A percentile compares a stretch with the other conserved stretches of the same genome.
Evolutionary conservation across 805 yeast genomes (phyloP).

Genomic region (Saturnispora sanitii): DNA sequence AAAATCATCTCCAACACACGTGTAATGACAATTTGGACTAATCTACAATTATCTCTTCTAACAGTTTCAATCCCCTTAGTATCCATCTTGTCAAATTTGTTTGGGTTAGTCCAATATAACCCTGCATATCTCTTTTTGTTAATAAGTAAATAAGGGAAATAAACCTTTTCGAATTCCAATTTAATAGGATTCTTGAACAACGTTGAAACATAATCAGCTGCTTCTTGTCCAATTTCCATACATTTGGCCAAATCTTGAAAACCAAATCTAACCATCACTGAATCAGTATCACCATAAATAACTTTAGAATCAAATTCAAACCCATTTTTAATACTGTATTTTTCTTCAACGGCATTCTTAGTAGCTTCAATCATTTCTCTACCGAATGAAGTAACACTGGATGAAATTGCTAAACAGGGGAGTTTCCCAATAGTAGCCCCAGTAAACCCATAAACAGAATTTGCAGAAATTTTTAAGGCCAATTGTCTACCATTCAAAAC

Average conservation of each 20-base stretch:
- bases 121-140: constrained; percentile 98
- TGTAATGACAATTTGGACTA: constrained; percentile 91
- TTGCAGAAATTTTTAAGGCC: constrained; percentile 93
- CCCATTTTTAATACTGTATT: constrained; percentile 75
- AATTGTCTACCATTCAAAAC: constrained; percentile 95
- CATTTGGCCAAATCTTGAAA: constrained; percentile 66
- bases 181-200: constrained; percentile 80
- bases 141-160: constrained; percentile 86
- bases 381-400: constrained; percentile 92
- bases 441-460: constrained; percentile 97
- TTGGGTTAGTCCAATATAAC: constrained; percentile 85
- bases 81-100: constrained; percentile 93
- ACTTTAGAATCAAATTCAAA: constrained; percentile 78
- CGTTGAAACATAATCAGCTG: constrained; percentile 79
- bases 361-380: constrained; percentile 94
- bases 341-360: constrained; percentile 72
- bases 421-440: constrained; percentile 97
- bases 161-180: constrained; percentile 92
- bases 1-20: constrained; percentile 76
- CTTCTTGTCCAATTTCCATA: constrained; percentile 89
- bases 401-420: constrained; percentile 93
- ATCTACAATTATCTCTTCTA: constrained; percentile 91
- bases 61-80: constrained; percentile 98
- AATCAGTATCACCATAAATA: constrained; percentile 97
- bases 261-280: constrained; percentile 98